A percentile compares a stretch with the other conserved stretches of the same genome.
Conservation (phyloP, 164 flowering plant genomes). For the Nymphaea colorata region DNA sequence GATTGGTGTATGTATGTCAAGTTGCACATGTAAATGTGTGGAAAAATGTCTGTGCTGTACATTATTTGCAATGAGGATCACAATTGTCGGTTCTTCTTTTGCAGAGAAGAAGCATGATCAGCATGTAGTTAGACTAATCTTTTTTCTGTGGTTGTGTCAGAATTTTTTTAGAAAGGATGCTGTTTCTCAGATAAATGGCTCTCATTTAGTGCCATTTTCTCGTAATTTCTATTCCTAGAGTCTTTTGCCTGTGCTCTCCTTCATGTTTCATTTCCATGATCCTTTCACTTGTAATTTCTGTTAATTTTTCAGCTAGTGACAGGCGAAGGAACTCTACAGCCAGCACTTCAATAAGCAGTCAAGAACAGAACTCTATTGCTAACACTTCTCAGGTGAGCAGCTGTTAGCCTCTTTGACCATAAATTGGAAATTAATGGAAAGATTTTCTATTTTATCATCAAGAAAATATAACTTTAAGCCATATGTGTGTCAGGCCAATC, state of each 20-base stretch:
- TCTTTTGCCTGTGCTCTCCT: neutral
- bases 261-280: neutral
- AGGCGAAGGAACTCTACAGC: too few species aligned
- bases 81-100: too few species aligned
- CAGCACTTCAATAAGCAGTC: neutral
- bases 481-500: conserved; percentile 12
- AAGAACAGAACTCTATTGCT: neutral
- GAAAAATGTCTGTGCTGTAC: too few species aligned
- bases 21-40: too few species aligned
- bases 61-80: too few species aligned
- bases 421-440: neutral
- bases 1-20: too few species aligned
- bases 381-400: neutral
- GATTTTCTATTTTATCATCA: neutral
- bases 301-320: neutral
- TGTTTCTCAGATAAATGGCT: neutral
- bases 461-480: neutral
- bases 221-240: neutral
- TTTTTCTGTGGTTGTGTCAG: neutral
- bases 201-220: neutral
- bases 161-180: neutral
- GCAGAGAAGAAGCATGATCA: too few species aligned
- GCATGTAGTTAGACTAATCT: too few species aligned
- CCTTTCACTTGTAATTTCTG: neutral
- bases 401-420: neutral